These are phyloP conservation scores for Xylaria sp. DNA, from an alignment of 2,329 filamentous ascomycete species.

Conservation along the genomic window DNA sequence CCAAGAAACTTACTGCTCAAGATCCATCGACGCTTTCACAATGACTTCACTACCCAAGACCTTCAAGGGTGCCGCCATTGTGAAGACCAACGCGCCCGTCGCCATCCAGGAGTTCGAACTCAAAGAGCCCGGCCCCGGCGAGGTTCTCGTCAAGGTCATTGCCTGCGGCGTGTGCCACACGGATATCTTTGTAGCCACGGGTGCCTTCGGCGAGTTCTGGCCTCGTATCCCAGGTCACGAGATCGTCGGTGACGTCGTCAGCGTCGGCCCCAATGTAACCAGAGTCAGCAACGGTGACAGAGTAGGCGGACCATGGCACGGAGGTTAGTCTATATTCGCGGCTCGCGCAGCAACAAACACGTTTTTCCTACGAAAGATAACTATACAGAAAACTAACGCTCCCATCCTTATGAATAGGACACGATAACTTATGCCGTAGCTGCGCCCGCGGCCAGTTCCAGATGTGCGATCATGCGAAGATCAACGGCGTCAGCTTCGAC, in stretches of 20 bases:
- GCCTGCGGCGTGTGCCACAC: conserved; percentile 79
- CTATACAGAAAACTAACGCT: conserved; percentile 6
- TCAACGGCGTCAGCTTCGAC: conserved; percentile 74
- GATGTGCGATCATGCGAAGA: conserved; percentile 69
- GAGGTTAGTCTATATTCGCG: conserved; percentile 56
- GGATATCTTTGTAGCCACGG: conserved; percentile 62
- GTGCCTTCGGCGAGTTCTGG: conserved; percentile 65
- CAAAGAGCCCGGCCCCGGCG: conserved; percentile 63
- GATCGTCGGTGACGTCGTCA: conserved; percentile 73
- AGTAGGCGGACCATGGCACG: conserved; percentile 76
- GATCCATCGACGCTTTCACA: conserved; percentile 19
- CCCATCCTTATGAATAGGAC: conserved; percentile 55
- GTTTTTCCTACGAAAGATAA: not conserved
- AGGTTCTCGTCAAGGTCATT: conserved; percentile 76
- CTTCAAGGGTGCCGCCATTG: conserved; percentile 74
- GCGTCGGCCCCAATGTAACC: conserved; percentile 67
- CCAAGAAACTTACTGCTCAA: not conserved
- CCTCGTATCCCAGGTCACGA: conserved; percentile 78
- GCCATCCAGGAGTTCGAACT: conserved; percentile 70
- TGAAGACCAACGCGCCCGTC: conserved; percentile 63
- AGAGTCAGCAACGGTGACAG: conserved; percentile 72
- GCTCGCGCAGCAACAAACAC: not conserved
- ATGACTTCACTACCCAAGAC: conserved; percentile 66
- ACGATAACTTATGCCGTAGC: conserved; percentile 69
- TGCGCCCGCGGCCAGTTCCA: conserved; percentile 75